A percentile compares a stretch with the other conserved stretches of the same genome.
Evolutionary conservation across 495 filamentous ascomycete genomes (phyloP).

Genomic region (Podospora appendiculata): DNA sequence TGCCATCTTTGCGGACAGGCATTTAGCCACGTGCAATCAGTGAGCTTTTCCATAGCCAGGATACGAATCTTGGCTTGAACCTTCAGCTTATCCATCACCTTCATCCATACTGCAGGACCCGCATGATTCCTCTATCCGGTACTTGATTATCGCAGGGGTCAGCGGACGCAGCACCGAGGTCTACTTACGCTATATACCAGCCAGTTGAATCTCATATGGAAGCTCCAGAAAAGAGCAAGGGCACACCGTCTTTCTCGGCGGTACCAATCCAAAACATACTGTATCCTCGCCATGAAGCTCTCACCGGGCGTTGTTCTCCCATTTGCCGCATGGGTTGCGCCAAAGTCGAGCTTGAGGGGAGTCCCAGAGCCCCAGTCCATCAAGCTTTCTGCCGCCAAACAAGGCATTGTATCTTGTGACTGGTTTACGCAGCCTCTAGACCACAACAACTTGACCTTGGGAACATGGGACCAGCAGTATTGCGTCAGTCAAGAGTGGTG

Average conservation of each 20-base stretch:
- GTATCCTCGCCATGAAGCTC: slow-evolving; percentile 10
- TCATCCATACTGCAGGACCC: slow-evolving; percentile 6
- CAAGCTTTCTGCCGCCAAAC: neutral
- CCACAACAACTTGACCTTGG: slow-evolving; percentile 10
- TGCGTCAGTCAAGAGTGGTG: slow-evolving; percentile 16
- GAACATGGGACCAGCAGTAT: slow-evolving; percentile 16
- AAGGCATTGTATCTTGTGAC: slow-evolving; percentile 7
- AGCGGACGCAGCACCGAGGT: neutral
- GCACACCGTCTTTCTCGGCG: neutral
- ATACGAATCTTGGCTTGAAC: neutral
- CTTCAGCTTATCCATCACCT: slow-evolving; percentile 6
- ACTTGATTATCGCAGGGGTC: neutral
- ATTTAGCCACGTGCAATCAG: neutral
- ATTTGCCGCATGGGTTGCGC: slow-evolving; percentile 10
- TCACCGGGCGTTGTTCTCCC: slow-evolving; percentile 8
- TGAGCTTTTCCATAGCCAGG: neutral
- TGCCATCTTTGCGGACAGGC: neutral
- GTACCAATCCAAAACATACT: neutral
- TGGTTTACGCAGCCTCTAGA: slow-evolving; percentile 19
- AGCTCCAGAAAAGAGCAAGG: neutral
- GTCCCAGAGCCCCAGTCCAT: neutral
- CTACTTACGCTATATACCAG: neutral
- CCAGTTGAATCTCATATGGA: neutral
- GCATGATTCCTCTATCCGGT: neutral
- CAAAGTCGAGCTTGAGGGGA: slow-evolving; percentile 7